Evolutionary conservation across 148 eudicot genomes (phyloP), one percentile per base, ranked within the genome.

Genomic region (Diospyros kaki): DNA sequence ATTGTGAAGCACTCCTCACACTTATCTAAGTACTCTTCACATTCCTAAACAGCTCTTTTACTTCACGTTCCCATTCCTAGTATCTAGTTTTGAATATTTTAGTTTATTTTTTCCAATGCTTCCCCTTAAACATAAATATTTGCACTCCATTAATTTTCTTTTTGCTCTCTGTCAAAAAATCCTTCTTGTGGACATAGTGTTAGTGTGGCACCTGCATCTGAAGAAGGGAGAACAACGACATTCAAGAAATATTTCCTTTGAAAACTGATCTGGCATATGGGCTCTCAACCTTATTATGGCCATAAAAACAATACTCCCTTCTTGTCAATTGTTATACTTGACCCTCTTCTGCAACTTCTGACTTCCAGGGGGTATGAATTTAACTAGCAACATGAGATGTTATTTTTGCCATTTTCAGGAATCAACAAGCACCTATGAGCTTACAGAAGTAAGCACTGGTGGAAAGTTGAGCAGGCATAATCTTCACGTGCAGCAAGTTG

Each of bases 381-480:
- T 43, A n/a, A 14, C 40, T 13, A 58, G 50, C 50, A 41, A 51
- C 41, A 9, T 48, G 6, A 45, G 42, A 65, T 43, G 2, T 63
- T 60, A 72, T 17, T 41, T 28, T 79, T 64, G 41, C 76, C 17
- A 61, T 60, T 68, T 77, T 70, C 88, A 94, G 98, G 98, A 87
- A 80, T 80, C 88, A 28, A 83, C 80, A 74, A 94, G 98, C 86
- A 88, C 86, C 46, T 94, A 94, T 78, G 85, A 94, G 85, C 93
- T 92, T 52, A 82, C 83, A 68, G 98, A 94, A 77, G 87, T 92
- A 65, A 94, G 98, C 84, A 85, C 90, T 12, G 98, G 97, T 75
- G 98, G 92, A 66, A 92, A 89, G 75, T 83, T 94, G 76, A 90
- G 98, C 85, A 82, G 98, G 76, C 98, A 94, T 84, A 94, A 92